Evolutionary conservation across 768 basidiomycete genomes (phyloP).

Genomic region (Psilocybe tampanensis): DNA sequence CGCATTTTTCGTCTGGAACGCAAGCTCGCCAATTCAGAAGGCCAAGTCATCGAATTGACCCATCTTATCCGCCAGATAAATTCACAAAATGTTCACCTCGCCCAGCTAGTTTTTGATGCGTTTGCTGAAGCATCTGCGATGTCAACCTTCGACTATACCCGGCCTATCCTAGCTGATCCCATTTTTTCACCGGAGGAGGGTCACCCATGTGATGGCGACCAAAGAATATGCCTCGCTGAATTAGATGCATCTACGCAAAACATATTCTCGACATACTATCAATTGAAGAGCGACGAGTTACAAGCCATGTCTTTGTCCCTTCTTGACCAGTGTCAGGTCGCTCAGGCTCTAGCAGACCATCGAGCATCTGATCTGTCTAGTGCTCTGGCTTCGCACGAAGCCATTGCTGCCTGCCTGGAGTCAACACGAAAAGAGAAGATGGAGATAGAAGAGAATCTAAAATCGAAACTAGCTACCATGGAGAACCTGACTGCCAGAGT

Average conservation of each 20-base stretch:
- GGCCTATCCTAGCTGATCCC: neutral
- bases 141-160: conserved; percentile 4
- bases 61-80: conserved; percentile 60
- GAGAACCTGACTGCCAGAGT: conserved; percentile 19
- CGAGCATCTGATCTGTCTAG: conserved; percentile 40
- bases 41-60: conserved; percentile 65
- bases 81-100: conserved; percentile 52
- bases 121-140: conserved; percentile 35
- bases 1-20: conserved; percentile 60
- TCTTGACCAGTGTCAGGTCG: conserved; percentile 29
- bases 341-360: conserved; percentile 30
- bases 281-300: conserved; percentile 35
- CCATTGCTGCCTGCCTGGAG: conserved; percentile 43
- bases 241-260: conserved; percentile 15
- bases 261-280: conserved; percentile 38
- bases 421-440: conserved; percentile 39
- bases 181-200: conserved; percentile 18
- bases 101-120: conserved; percentile 32
- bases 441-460: conserved; percentile 29
- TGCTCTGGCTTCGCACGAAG: conserved; percentile 42
- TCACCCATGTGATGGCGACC: conserved; percentile 20
- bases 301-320: conserved; percentile 29
- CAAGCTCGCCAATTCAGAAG: conserved; percentile 69
- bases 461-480: conserved; percentile 17
- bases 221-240: conserved; percentile 8